These are phyloP conservation scores for Sextonia rubra DNA, from an alignment of 164 flowering plant genomes.

Conservation along the genomic window DNA sequence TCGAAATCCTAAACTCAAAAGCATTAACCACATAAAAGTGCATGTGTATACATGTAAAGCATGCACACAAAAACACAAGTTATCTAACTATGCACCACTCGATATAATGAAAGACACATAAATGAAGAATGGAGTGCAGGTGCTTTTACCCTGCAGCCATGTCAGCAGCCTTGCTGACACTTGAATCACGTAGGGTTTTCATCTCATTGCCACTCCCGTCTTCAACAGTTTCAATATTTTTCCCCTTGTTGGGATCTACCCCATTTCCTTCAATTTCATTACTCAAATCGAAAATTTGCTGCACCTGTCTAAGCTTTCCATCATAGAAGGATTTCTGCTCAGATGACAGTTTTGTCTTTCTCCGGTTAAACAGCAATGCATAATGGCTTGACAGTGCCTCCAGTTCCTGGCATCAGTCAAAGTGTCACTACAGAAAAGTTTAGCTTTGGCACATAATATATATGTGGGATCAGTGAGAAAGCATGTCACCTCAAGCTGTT, in stretches of 20 bases:
- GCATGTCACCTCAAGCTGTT: conserved; percentile 79
- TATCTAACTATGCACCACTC: not conserved
- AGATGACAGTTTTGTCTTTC: conserved; percentile 68
- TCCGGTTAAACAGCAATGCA: conserved; percentile 71
- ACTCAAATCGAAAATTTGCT: conserved; percentile 61
- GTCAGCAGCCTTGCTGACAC: conserved; percentile 94
- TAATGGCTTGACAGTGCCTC: conserved; percentile 92
- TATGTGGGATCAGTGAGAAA: conserved; percentile 8
- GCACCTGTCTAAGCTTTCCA: conserved; percentile 74
- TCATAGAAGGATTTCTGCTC: conserved; percentile 80
- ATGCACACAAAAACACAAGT: no score
- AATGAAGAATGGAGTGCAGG: not conserved
- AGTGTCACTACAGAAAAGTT: conserved; percentile 4
- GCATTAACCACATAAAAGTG: not conserved
- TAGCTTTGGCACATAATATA: not conserved
- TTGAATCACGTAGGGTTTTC: conserved; percentile 67
- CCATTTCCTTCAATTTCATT: conserved; percentile 47
- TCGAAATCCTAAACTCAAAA: not conserved
- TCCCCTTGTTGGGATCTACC: conserved; percentile 67
- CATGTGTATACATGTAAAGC: not conserved
- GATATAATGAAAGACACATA: not conserved
- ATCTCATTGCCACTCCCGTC: conserved; percentile 60
- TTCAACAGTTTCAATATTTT: conserved; percentile 54
- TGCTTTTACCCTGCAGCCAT: conserved; percentile 89
- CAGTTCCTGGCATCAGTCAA: conserved; percentile 57